These are phyloP conservation scores for Gelatoporia subvermispora DNA, from an alignment of 768 basidiomycete genomes.

Conservation along the genomic window DNA sequence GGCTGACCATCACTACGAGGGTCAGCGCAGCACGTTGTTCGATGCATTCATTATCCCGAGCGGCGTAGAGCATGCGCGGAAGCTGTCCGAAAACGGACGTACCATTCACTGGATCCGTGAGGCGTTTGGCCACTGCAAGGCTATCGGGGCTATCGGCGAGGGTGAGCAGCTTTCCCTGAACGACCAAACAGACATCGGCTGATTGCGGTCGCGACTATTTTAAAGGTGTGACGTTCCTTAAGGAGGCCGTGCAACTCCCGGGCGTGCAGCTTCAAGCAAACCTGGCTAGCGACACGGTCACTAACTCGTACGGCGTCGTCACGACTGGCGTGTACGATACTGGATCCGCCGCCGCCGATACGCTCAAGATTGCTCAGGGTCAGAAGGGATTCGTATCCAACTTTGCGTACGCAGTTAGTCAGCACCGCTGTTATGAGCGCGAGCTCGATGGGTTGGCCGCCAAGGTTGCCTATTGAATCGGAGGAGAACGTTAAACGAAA, in stretches of 20 bases:
- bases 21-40: slow-evolving; percentile 77
- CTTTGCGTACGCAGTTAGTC: slow-evolving; percentile 60
- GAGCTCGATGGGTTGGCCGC: slow-evolving; percentile 53
- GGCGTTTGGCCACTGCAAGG: slow-evolving; percentile 82
- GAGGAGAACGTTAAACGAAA: background rate
- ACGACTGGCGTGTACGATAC: slow-evolving; percentile 50
- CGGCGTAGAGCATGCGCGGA: slow-evolving; percentile 55
- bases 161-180: slow-evolving; percentile 31
- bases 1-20: slow-evolving; percentile 71
- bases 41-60: slow-evolving; percentile 80
- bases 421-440: slow-evolving; percentile 61
- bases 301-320: slow-evolving; percentile 57
- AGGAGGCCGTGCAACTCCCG: slow-evolving; percentile 40
- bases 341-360: slow-evolving; percentile 35
- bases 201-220: background rate
- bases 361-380: slow-evolving; percentile 36
- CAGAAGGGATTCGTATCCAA: slow-evolving; percentile 51
- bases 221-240: slow-evolving; percentile 45
- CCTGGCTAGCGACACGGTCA: slow-evolving; percentile 34
- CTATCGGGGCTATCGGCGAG: slow-evolving; percentile 73
- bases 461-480: slow-evolving; percentile 42
- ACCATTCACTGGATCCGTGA: slow-evolving; percentile 80
- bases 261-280: slow-evolving; percentile 37
- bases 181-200: too few relatives aligned
- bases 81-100: slow-evolving; percentile 59